Base-by-base conservation (phyloP, 331 rosid genomes). In the Telfairia occidentalis region DNA sequence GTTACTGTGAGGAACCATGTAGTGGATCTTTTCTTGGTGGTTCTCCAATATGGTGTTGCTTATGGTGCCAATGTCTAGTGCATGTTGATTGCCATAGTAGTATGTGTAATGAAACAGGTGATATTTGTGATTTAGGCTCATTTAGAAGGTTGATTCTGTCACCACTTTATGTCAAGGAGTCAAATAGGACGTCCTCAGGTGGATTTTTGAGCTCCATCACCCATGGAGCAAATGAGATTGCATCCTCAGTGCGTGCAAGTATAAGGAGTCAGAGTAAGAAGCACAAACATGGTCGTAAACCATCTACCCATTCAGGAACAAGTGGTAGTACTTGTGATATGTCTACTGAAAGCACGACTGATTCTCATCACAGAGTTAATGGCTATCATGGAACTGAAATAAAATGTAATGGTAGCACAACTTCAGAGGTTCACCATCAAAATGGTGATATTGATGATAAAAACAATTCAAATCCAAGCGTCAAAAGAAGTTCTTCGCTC, bases 201-300 rank as follows among this genome's bases (percentile, higher is more conserved):
- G 90, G 92, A 9, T 82, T 95, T 83, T 84, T 95, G 86, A 95
- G 96, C 86, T 72, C 99, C 75, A 87, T 95, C 73, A 95, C 99
- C 63, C 94, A 92, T 74, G 98, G 98, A 54, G 98, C 98, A 57
- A 94, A 90, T 88, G 99, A 92, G 87, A 84, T 95, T 83, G 99
- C 99, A 43, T 95, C 93, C 76, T 78, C 97, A 15, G 92, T 95
- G 29, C 93, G 97, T 74, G 96, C 96, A 77, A 95, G 90, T 81
- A 90, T 95, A 76, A 89, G 91, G 84, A 91, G 58, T 82, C 92
- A 91, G 87, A 78, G 96, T 82, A 89, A 90, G 84, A 95, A 80
- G 82, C 86, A 85, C 82, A 95, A 92, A 86, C 90, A 88, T 74
- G 95, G 84, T 80, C 88, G 73, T 63, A 90, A 85, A 77, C 76